phyloP scores from a whole-genome alignment of 371 early-diverging fungal species.

The Rhizopus delemar region DNA sequence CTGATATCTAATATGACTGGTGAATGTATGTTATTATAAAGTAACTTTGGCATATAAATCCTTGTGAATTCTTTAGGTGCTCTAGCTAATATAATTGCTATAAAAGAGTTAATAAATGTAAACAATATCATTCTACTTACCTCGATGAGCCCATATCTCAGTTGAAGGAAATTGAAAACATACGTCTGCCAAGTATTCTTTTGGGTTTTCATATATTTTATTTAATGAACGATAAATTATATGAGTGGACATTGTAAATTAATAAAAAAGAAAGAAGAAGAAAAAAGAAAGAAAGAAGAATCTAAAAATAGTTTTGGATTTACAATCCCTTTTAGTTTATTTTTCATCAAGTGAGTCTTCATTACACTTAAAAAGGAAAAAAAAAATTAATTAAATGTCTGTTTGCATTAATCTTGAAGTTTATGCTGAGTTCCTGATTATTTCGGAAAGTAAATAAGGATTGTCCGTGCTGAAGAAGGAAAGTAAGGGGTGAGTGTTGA shows the following conservation, averaged over 20 bases:
- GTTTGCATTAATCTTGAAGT: too few relatives aligned
- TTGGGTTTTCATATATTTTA: conserved; percentile 34
- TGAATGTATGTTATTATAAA: not conserved
- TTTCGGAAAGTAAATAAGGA: too few relatives aligned
- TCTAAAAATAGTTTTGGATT: too few relatives aligned
- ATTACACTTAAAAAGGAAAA: too few relatives aligned
- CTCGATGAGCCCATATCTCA: conserved; percentile 48
- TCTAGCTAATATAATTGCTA: conserved; percentile 24
- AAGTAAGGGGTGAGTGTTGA: too few relatives aligned
- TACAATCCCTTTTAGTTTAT: too few relatives aligned
- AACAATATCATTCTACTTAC: conserved; percentile 13
- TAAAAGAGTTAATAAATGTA: not conserved
- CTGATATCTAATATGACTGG: conserved; percentile 22
- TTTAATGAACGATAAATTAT: conserved; percentile 22
- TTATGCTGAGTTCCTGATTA: too few relatives aligned
- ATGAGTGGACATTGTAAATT: conserved; percentile 14
- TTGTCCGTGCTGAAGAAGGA: too few relatives aligned
- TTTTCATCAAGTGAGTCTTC: too few relatives aligned
- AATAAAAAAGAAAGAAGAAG: too few relatives aligned
- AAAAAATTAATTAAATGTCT: too few relatives aligned
- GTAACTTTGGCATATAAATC: conserved; percentile 28
- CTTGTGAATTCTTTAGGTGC: conserved; percentile 19
- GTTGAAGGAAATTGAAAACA: conserved; percentile 30
- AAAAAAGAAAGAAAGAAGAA: too few relatives aligned
- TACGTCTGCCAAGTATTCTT: conserved; percentile 48